Base-by-base conservation (phyloP, 2,329 filamentous ascomycete genomes). In the Chaetomium sp. region DNA sequence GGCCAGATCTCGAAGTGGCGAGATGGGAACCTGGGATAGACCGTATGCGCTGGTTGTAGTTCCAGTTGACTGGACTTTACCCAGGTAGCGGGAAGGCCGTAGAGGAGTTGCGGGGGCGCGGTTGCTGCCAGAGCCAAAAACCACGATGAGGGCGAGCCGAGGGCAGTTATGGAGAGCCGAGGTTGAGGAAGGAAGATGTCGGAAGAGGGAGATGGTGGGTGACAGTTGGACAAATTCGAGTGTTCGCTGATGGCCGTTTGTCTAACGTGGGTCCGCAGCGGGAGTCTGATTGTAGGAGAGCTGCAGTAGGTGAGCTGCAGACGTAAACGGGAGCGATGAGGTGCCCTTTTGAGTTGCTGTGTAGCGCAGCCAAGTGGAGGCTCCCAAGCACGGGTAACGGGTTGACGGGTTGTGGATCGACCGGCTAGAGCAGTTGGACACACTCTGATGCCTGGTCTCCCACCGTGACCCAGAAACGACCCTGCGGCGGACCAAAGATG, bases 261-360 rank as follows among this genome's bases (percentile, higher is more conserved):
- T 70, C 68, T 60, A 69, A 68, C 70, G 67, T 64, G 62, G 64
- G 67, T 65, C 63, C 64, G 65, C 49, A 49, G 61, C 67, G 71
- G 68, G 63, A 69, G 59, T 62, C 63, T 69, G 67, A 70, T 66
- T 68, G 67, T 67, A 21, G 51, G 38, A 42, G 38, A 54, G 51
- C 31, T 55, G 53, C 31, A 23, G 25, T 21, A 68, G 64, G 51
- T 62, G 60, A 65, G 65, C 66, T 67, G 69, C 63, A 62, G 64
- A 62, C 47, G 66, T 65, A 65, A 66, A 70, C 68, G 68, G 65
- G 60, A 23, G 27, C 42, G 66, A 19, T 16, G 25, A 68, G 67
- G 57, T 60, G 65, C 6, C 62, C 65, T 69, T 70, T 67, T 69
- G 65, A 64, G 59, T 67, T 63, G 63, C 65, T 53, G 64, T 53